Percentiles rank a stretch among this genome's conserved stretches.
Conservation (phyloP, 768 basidiomycete species). For the Psilocybe azurescens region DNA sequence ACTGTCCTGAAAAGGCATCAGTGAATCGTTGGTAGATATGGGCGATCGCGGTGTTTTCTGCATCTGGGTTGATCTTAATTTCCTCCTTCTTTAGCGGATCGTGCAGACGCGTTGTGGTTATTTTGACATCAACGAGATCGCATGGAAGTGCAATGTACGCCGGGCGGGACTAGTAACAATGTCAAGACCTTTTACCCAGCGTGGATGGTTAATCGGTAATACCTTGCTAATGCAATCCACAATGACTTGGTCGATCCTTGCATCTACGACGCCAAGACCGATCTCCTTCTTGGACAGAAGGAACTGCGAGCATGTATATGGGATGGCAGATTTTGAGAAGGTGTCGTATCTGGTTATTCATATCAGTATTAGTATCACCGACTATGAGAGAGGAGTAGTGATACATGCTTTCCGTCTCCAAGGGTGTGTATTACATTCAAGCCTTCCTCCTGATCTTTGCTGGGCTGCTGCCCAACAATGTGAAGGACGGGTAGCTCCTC, state of each 20-base stretch:
- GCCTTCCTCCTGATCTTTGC: neutral
- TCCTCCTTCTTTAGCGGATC: neutral
- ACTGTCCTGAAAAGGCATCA: conserved; percentile 1
- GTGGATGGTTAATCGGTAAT: neutral
- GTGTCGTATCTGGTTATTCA: conserved; percentile 10
- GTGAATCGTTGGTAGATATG: conserved; percentile 13
- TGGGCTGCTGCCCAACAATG: conserved; percentile 15
- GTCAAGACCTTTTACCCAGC: neutral
- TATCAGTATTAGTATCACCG: neutral
- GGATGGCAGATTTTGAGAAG: conserved; percentile 10
- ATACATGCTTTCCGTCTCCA: conserved; percentile 17
- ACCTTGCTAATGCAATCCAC: conserved; percentile 20
- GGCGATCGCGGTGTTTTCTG: conserved; percentile 11
- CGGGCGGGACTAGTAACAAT: conserved; percentile 10
- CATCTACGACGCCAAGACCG: conserved; percentile 6
- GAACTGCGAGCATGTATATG: conserved; percentile 12
- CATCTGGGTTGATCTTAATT: conserved; percentile 5
- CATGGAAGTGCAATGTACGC: conserved; percentile 15
- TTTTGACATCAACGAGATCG: conserved; percentile 13
- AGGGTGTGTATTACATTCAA: conserved; percentile 15
- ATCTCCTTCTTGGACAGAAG: conserved; percentile 12
- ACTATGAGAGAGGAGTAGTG: neutral
- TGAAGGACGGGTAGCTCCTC: conserved; percentile 19
- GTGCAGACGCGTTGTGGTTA: conserved; percentile 8
- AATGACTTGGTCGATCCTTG: conserved; percentile 14